Evolutionary conservation across 2,329 filamentous ascomycete species (phyloP).

Genomic region (Myriosclerotinia scirpicola): DNA sequence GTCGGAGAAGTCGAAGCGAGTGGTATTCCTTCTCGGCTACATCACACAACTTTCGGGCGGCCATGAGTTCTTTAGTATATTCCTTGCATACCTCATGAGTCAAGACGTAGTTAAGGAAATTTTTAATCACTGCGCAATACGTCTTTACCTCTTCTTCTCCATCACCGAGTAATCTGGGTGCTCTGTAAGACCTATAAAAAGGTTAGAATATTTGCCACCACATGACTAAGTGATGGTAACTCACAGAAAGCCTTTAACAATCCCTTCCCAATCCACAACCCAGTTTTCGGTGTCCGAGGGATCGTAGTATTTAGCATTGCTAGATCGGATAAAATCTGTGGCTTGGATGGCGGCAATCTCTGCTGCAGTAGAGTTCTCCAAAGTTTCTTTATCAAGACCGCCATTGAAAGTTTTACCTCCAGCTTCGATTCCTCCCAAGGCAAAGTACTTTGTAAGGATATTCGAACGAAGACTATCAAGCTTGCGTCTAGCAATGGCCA

Average conservation of each 20-base stretch:
- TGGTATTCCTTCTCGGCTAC: constrained; percentile 66
- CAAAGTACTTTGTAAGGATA: constrained; percentile 78
- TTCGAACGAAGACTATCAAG: constrained; percentile 61
- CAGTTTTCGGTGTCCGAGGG: constrained; percentile 56
- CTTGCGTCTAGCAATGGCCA: constrained; percentile 57
- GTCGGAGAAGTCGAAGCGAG: constrained; percentile 52
- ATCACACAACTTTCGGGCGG: constrained; percentile 66
- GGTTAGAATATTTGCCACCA: constrained; percentile 26
- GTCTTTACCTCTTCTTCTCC: constrained; percentile 55
- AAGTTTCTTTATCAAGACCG: constrained; percentile 58
- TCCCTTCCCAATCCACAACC: constrained; percentile 75
- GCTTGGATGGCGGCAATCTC: constrained; percentile 66
- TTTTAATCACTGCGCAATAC: constrained; percentile 69
- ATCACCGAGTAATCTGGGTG: constrained; percentile 57
- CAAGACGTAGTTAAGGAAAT: constrained; percentile 86
- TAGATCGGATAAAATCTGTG: constrained; percentile 55
- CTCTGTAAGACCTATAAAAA: constrained; percentile 51
- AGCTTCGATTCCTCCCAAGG: constrained; percentile 76
- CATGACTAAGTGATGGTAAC: constrained; percentile 37
- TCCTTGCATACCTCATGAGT: constrained; percentile 86
- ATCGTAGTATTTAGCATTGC: constrained; percentile 52
- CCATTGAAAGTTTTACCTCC: constrained; percentile 60
- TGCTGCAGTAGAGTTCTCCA: constrained; percentile 60
- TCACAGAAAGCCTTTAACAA: constrained; percentile 78
- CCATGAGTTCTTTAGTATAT: constrained; percentile 64